Evolutionary conservation across 2,329 filamentous ascomycete genomes (phyloP).

Genomic region (Colletotrichum sojae): DNA sequence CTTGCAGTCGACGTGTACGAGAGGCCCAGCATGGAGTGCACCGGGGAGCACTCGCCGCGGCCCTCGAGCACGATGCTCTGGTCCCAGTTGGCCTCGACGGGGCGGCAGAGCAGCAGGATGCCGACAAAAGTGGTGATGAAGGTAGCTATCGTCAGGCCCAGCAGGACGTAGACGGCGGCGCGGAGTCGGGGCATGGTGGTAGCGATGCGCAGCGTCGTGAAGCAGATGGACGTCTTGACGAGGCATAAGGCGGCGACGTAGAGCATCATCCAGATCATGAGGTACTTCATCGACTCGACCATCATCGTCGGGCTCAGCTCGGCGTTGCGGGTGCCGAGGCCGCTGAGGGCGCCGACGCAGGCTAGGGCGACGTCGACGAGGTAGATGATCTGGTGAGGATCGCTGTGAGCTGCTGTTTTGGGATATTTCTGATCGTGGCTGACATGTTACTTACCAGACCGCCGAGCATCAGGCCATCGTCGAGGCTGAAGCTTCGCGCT

Average conservation of each 20-base stretch:
- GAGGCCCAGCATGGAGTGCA: slow-evolving; percentile 43
- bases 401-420: no score
- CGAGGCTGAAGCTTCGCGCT: slow-evolving; percentile 28
- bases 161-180: slow-evolving; percentile 42
- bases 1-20: slow-evolving; percentile 49
- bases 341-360: slow-evolving; percentile 41
- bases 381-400: slow-evolving; percentile 40
- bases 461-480: slow-evolving; percentile 41
- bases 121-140: slow-evolving; percentile 50
- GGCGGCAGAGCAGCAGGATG: slow-evolving; percentile 42
- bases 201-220: slow-evolving; percentile 51
- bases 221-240: slow-evolving; percentile 52
- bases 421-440: no score
- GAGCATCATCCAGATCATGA: slow-evolving; percentile 47
- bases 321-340: slow-evolving; percentile 43
- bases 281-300: slow-evolving; percentile 43
- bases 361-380: slow-evolving; percentile 42
- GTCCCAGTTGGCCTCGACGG: slow-evolving; percentile 45
- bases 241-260: slow-evolving; percentile 44
- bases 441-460: slow-evolving; percentile 34
- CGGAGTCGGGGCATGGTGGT: slow-evolving; percentile 43
- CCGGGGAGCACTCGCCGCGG: slow-evolving; percentile 36
- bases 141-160: slow-evolving; percentile 44
- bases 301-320: slow-evolving; percentile 41
- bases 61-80: slow-evolving; percentile 48